These are phyloP conservation scores for Pyrenula massariospora DNA, from an alignment of 495 filamentous ascomycete species.

Conservation along the genomic window DNA sequence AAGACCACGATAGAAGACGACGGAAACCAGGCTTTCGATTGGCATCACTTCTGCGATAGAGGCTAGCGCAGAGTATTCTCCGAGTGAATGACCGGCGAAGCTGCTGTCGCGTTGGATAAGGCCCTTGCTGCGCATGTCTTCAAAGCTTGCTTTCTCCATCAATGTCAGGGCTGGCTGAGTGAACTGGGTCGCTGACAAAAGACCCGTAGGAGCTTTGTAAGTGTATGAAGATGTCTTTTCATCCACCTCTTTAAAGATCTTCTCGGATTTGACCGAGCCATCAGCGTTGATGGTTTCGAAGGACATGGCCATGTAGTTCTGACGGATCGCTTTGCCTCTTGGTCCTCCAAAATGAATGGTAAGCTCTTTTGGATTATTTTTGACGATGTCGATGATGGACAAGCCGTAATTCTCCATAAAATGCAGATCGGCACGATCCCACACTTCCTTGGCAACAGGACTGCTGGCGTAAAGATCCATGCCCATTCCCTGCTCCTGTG, in stretches of 20 bases:
- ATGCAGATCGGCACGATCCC: conserved; percentile 95
- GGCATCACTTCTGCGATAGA: conserved; percentile 98
- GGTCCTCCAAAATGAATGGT: conserved; percentile 97
- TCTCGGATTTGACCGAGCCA: conserved; percentile 89
- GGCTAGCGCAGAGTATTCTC: conserved; percentile 95
- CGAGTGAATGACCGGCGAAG: conserved; percentile 95
- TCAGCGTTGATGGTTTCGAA: conserved; percentile 92
- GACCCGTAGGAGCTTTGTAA: conserved; percentile 87
- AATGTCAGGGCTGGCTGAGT: conserved; percentile 94
- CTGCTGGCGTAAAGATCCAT: conserved; percentile 97
- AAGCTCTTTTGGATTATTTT: conserved; percentile 98
- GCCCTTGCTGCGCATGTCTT: conserved; percentile 96
- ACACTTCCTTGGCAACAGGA: conserved; percentile 88
- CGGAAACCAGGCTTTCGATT: conserved; percentile 93
- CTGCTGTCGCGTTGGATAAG: conserved; percentile 91
- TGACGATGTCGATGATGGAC: conserved; percentile 95
- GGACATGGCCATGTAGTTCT: conserved; percentile 99
- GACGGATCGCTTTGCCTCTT: conserved; percentile 88
- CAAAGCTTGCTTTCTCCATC: conserved; percentile 99
- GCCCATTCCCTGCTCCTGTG: conserved; percentile 98
- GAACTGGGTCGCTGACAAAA: conserved; percentile 96
- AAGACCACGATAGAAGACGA: conserved; percentile 96
- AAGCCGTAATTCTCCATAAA: conserved; percentile 99
- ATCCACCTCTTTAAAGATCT: conserved; percentile 95
- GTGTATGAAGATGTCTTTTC: conserved; percentile 91